Evolutionary conservation across 768 basidiomycete species (phyloP), one percentile per base, ranked within the genome.

Genomic region (Tylopilus plumbeoviolaceoides): DNA sequence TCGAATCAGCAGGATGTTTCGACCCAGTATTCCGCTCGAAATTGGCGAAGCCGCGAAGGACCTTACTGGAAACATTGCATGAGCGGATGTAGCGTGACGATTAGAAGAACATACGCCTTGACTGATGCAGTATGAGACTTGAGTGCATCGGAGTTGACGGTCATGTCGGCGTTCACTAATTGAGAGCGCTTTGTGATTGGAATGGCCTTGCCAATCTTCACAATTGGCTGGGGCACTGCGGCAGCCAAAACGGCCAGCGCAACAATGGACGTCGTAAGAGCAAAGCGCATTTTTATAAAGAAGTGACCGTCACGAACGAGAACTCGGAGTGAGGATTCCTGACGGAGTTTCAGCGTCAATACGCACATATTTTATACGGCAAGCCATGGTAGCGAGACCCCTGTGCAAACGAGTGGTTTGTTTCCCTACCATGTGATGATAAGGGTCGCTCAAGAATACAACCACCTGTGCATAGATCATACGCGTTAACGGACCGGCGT

Each of bases 181-280:
- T 20, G 11, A 3, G 54, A 35, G 5, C 39, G 57, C 45, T 59
- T 60, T 7, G 18, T 21, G 45, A 60, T 53, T 14, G 59, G 51
- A 21, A 62, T 53, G 5, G 50, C 44, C 0, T 5, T 38, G 10
- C 60, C 44, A 18, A 2, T 23, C 15, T 10, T 54, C 25, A 11
- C 9, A 11, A 6, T 20, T 1, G 46, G 41, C 9, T 40, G 52
- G 10, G 59, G 59, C 30, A 25, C 43, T 3, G 60, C 55, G 12
- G 56, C 39, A 18, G 35, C 45, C 28, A 53, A 54, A 23, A 42
- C 38, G 12, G 35, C 46, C 14, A 61, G n/a, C 7, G 42, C 44
- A 36, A 49, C 35, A 8, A 51, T 40, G 40, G 38, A 33, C 30
- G 44, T 15, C 18, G 31, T 18, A 12, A 56, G 48, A n/a, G 45